Evolutionary conservation across 441 rosid species (phyloP).

Genomic region (Jatropha multifida): DNA sequence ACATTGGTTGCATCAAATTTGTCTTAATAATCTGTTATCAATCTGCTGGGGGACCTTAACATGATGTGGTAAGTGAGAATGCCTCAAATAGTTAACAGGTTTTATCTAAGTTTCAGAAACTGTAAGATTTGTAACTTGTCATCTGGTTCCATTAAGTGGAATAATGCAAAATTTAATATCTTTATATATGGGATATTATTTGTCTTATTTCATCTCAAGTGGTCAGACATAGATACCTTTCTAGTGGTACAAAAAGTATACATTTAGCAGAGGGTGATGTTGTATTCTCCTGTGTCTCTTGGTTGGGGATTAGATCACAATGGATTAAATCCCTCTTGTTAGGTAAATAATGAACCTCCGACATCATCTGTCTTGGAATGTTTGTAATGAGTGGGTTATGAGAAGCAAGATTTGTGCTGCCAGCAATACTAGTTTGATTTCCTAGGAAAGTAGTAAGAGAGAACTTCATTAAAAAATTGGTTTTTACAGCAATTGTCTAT

Average conservation of each 20-base stretch:
- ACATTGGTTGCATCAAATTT: not conserved
- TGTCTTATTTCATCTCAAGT: not conserved
- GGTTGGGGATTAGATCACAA: not conserved
- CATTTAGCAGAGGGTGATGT: not conserved
- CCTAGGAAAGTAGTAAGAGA: not conserved
- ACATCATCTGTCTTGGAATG: not conserved
- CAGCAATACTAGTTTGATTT: not conserved
- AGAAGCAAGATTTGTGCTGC: not conserved
- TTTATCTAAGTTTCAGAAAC: not conserved
- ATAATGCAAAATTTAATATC: not conserved
- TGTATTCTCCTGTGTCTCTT: not conserved
- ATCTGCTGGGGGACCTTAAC: not conserved
- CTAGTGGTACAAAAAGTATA: not conserved
- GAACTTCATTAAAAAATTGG: not conserved
- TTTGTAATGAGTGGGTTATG: not conserved
- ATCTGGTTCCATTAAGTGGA: not conserved
- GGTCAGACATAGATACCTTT: not conserved
- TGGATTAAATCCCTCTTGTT: not conserved
- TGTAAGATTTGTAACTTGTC: too few relatives aligned
- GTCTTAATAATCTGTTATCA: not conserved
- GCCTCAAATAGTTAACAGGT: not conserved
- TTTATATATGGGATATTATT: not conserved
- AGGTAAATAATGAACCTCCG: not conserved
- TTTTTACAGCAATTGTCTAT: not conserved
- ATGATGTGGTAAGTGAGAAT: not conserved